phyloP scores from a whole-genome alignment of 1,284 basidiomycete genomes.

The Moesziomyces sp. region DNA sequence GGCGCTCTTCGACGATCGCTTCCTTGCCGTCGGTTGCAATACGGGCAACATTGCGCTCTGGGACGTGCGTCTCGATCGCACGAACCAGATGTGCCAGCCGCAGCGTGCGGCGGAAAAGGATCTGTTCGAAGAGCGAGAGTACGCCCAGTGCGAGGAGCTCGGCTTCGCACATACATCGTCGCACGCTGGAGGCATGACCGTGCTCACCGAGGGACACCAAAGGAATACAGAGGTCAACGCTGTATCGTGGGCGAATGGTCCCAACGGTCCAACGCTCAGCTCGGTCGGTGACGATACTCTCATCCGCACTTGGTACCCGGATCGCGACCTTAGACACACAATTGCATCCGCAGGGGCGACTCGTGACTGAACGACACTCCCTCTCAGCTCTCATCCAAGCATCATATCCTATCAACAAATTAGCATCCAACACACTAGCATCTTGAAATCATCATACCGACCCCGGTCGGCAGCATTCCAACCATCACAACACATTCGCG shows the following conservation, averaged over 20 bases:
- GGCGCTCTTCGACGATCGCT: constrained; percentile 59
- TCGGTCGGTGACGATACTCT: constrained; percentile 60
- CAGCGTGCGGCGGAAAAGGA: constrained; percentile 7
- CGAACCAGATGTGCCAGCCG: neutral
- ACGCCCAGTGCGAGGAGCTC: constrained; percentile 13
- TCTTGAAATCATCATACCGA: neutral
- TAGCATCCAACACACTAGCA: neutral
- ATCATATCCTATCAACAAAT: neutral
- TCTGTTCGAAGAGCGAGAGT: constrained; percentile 22
- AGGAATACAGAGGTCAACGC: constrained; percentile 62
- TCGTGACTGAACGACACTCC: constrained; percentile 3
- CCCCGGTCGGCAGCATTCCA: neutral
- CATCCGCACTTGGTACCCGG: constrained; percentile 68
- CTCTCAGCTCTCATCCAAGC: neutral
- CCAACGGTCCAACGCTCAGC: constrained; percentile 56
- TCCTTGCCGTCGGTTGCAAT: constrained; percentile 63
- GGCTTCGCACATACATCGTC: constrained; percentile 23
- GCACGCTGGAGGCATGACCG: constrained; percentile 20
- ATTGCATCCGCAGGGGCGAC: constrained; percentile 2
- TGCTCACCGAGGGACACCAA: constrained; percentile 24
- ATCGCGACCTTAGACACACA: constrained; percentile 64
- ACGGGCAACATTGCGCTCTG: constrained; percentile 62
- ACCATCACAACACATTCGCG: neutral
- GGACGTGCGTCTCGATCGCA: constrained; percentile 33
- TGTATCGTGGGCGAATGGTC: constrained; percentile 58